These are phyloP conservation scores for Zizania palustris DNA, from an alignment of 202 grass and related monocot genomes.

Conservation along the genomic window DNA sequence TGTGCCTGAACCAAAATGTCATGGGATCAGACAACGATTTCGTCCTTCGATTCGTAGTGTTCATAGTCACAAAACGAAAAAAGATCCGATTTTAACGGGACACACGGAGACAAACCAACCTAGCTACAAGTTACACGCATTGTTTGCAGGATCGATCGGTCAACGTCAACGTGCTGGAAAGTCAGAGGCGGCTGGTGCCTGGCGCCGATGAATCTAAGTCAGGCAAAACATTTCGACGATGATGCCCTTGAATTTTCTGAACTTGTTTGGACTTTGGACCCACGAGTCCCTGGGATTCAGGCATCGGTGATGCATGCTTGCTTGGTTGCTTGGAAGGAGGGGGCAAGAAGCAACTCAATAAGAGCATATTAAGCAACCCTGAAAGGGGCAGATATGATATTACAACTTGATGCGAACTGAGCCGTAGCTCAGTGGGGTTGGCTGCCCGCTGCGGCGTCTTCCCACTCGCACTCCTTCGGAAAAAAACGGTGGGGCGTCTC, in stretches of 20 bases:
- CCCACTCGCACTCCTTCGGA: no score
- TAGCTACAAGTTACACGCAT: not conserved
- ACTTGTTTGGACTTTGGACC: constrained; percentile 29
- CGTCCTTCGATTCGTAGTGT: no score
- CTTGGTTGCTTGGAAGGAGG: constrained; percentile 44
- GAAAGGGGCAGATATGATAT: no score
- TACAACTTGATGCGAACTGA: no score
- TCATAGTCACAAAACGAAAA: constrained; percentile 29
- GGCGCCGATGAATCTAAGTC: not conserved
- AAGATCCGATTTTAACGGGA: constrained; percentile 36
- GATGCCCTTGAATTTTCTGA: constrained; percentile 23
- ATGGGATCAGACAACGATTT: not conserved
- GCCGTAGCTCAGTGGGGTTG: no score
- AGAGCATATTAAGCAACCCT: constrained; percentile 27
- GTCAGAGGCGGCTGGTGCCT: no score
- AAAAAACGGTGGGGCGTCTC: no score
- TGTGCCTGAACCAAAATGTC: not conserved
- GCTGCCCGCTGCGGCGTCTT: no score
- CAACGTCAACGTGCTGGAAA: not conserved
- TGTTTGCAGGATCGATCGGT: not conserved
- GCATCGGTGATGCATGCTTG: constrained; percentile 30
- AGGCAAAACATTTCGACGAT: not conserved
- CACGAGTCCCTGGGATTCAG: constrained; percentile 8
- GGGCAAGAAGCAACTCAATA: constrained; percentile 42
- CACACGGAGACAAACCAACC: not conserved